Conservation (phyloP, 2,329 filamentous ascomycete genomes). For the Trichoderma sp. region DNA sequence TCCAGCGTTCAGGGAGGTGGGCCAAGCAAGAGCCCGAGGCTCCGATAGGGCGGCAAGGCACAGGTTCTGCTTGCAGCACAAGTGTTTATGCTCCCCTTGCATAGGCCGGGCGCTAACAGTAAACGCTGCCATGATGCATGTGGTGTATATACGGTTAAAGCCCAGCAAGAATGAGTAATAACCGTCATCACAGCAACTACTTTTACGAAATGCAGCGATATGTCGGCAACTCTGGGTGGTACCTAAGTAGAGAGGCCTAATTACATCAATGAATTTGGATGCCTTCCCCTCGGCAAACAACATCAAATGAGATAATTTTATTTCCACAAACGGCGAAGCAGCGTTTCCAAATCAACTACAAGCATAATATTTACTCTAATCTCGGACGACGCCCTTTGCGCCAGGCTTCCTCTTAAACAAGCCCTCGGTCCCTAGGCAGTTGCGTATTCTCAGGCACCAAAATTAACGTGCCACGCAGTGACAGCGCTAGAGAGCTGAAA, state of each 20-base stretch:
- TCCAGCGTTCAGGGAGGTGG: background rate
- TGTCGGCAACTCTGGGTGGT: background rate
- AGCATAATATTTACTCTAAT: background rate
- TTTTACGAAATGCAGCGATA: background rate
- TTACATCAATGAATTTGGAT: background rate
- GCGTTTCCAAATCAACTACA: background rate
- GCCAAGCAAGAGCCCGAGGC: background rate
- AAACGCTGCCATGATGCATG: background rate
- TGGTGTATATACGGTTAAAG: background rate
- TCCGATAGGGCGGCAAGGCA: background rate
- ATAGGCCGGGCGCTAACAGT: background rate
- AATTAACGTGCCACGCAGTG: background rate
- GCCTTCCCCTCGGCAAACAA: slow-evolving; percentile 25
- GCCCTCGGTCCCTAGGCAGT: background rate
- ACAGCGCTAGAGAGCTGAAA: slow-evolving; percentile 2
- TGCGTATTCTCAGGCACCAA: slow-evolving; percentile 21
- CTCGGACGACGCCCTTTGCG: background rate
- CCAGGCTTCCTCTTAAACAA: background rate
- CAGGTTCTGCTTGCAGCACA: slow-evolving; percentile 1
- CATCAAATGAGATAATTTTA: background rate
- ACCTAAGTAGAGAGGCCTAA: background rate
- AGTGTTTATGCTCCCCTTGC: slow-evolving; percentile 9
- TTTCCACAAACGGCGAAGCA: background rate
- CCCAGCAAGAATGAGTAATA: background rate
- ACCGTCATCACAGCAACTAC: background rate